These are phyloP conservation scores for Sclerospora graminicola DNA, from an alignment of 352 stramenopile species.

Conservation along the genomic window DNA sequence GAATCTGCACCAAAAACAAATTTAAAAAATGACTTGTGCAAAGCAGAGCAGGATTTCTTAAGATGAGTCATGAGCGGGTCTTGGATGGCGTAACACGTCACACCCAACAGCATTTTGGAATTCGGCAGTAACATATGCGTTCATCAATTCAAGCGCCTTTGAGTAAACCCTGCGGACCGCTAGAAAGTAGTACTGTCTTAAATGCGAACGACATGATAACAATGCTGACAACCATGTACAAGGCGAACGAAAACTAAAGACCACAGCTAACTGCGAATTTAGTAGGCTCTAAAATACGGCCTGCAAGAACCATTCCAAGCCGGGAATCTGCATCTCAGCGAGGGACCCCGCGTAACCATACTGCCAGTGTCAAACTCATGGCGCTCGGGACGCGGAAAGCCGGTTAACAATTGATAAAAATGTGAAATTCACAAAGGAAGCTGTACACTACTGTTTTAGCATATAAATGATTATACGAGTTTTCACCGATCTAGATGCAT, in stretches of 20 bases:
- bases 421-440: no score
- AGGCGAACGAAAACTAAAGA: slow-evolving; percentile 75
- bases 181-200: slow-evolving; percentile 66
- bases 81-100: slow-evolving; percentile 82
- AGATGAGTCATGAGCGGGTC: slow-evolving; percentile 67
- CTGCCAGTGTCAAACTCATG: no score
- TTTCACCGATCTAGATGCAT: no score
- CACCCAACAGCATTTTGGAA: slow-evolving; percentile 82
- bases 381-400: no score
- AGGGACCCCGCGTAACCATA: no score
- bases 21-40: slow-evolving; percentile 85
- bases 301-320: no score
- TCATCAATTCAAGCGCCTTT: slow-evolving; percentile 82
- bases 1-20: slow-evolving; percentile 87
- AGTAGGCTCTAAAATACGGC: slow-evolving; percentile 85
- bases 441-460: no score
- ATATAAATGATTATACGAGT: no score
- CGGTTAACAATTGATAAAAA: no score
- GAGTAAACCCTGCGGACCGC: slow-evolving; percentile 77
- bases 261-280: slow-evolving; percentile 65
- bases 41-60: slow-evolving; percentile 39
- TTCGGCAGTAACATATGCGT: slow-evolving; percentile 79
- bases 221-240: slow-evolving; percentile 76
- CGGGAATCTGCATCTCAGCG: no score
- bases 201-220: slow-evolving; percentile 81